These are phyloP conservation scores for Fusarium sp. DNA, from an alignment of 2,329 filamentous ascomycete genomes.

Conservation along the genomic window DNA sequence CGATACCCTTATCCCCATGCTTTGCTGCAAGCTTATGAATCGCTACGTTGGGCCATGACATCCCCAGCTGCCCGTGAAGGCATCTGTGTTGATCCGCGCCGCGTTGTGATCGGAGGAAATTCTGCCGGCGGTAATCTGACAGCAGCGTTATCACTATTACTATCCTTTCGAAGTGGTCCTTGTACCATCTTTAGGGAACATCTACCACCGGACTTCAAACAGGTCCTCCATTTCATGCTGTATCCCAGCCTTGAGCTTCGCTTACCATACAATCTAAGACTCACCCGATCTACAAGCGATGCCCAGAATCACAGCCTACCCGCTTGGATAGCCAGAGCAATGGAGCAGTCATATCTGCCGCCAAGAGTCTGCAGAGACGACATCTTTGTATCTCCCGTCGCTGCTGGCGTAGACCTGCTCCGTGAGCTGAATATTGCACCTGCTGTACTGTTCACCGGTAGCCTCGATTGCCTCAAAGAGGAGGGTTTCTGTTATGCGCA, in stretches of 20 bases:
- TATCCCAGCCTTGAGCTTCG: not conserved
- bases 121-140: not conserved
- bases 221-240: not conserved
- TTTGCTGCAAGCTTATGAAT: not conserved
- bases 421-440: rapidly evolving
- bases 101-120: not conserved
- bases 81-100: not conserved
- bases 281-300: rapidly evolving
- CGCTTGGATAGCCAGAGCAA: not conserved
- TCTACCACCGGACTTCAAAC: not conserved
- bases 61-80: rapidly evolving
- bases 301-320: not conserved
- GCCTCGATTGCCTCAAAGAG: not conserved
- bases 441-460: not conserved
- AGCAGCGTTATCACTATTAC: not conserved
- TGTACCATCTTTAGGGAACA: rapidly evolving
- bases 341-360: not conserved
- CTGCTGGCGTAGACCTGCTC: rapidly evolving
- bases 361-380: not conserved
- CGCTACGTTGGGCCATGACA: rapidly evolving
- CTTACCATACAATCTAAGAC: not conserved
- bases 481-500: not conserved
- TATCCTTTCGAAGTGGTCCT: not conserved
- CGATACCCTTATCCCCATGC: not conserved
- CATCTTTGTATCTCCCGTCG: not conserved